Evolutionary conservation across 805 yeast genomes (phyloP).

Genomic region (Metschnikowia amazonensis): DNA sequence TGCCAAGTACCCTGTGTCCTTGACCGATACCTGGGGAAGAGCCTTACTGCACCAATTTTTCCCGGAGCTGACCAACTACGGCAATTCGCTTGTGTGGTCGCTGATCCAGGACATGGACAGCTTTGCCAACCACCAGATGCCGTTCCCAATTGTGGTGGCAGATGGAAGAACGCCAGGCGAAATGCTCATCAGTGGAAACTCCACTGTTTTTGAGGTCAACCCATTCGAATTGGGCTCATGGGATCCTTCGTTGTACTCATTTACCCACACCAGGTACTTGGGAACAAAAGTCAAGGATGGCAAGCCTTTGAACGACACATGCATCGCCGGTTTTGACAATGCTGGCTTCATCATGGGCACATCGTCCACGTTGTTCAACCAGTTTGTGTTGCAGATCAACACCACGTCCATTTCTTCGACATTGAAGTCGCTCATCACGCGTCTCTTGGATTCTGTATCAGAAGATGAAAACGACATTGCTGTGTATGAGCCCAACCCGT

Average conservation of each 20-base stretch:
- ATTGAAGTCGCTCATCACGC: slow-evolving; percentile 23
- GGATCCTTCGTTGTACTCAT: slow-evolving; percentile 71
- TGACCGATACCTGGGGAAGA: slow-evolving; percentile 44
- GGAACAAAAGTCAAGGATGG: slow-evolving; percentile 69
- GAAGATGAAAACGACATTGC: slow-evolving; percentile 35
- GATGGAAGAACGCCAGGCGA: slow-evolving; percentile 38
- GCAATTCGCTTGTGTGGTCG: slow-evolving; percentile 32
- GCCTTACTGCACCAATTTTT: slow-evolving; percentile 40
- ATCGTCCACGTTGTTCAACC: slow-evolving; percentile 37
- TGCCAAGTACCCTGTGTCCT: slow-evolving; percentile 35
- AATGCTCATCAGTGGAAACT: slow-evolving; percentile 28
- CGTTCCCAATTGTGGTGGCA: slow-evolving; percentile 38
- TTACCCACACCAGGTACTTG: slow-evolving; percentile 62
- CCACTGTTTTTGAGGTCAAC: slow-evolving; percentile 37
- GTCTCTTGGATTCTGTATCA: slow-evolving; percentile 25
- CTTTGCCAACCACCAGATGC: slow-evolving; percentile 33
- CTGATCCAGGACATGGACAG: slow-evolving; percentile 22
- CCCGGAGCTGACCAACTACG: slow-evolving; percentile 23
- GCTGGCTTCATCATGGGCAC: slow-evolving; percentile 44
- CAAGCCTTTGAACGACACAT: slow-evolving; percentile 41
- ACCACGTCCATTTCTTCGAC: slow-evolving; percentile 21
- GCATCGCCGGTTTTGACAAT: slow-evolving; percentile 72
- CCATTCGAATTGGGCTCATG: slow-evolving; percentile 68
- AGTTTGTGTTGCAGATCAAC: slow-evolving; percentile 25
- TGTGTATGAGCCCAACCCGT: slow-evolving; percentile 40